Evolutionary conservation across 306 rosid species (phyloP), one percentile per base, ranked within the genome.

Genomic region (Dalbergia cochinchinensis): DNA sequence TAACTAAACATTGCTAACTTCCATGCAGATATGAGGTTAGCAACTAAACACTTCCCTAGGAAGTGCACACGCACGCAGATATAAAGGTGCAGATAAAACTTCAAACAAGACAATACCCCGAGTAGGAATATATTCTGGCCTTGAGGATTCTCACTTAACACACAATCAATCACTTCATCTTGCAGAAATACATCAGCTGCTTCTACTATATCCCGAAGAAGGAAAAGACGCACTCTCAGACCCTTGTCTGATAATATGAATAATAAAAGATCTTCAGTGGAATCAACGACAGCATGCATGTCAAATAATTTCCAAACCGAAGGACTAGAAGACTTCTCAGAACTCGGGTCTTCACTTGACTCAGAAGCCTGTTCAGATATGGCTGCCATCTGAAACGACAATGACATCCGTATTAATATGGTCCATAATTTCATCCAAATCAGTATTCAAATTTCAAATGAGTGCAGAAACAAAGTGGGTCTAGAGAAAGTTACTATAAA

Each of bases 311-410:
- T 92, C 97, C 94, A 89, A 74, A 89, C 88, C 15, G 87, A 80
- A 59, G 92, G 89, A 67, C 85, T 85, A 14, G 91, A 83, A 45
- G 51, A 20, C 53, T 79, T 84, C 41, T 86, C 91, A 80, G 83
- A 68, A 85, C 71, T 65, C 47, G 90, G 74, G 69, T 88, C 95
- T 69, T 42, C 90, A 74, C 80, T 85, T 33, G 79, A 79, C 74
- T 90, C 92, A 51, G 98, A 87, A 82, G 97, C 90, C 89, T 95
- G 98, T 87, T 93, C 96, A 55, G 99, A 95, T 86, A 95, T 93
- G 53, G 98, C 97, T 76, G 91, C 92, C 78, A 93, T 83, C 99
- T 91, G 93, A 82, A 87, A 88, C 77, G 80, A 82, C 64, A 84
- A 65, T 77, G 66, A 34, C 71, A 79, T 44, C 45, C 76, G 58